Percentiles rank a stretch among this genome's conserved stretches.
Conservation (phyloP, 2,329 filamentous ascomycete species). For the Coniochaeta pulveracea region DNA sequence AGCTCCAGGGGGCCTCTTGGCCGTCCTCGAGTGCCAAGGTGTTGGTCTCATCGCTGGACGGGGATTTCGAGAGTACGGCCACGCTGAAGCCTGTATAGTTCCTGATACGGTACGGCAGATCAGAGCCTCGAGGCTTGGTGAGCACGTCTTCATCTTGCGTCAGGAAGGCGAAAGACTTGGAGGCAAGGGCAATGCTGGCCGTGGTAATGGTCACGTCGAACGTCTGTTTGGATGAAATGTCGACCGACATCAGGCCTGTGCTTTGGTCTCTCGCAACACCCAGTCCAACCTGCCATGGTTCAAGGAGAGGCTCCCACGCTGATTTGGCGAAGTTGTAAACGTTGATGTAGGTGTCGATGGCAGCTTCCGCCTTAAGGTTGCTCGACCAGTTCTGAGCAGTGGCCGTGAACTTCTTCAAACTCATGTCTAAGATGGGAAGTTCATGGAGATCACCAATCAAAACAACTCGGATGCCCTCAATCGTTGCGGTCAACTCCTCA, state of each 20-base stretch:
- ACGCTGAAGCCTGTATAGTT: conserved; percentile 95
- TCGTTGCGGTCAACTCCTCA: conserved; percentile 75
- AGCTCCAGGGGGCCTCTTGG: conserved; percentile 87
- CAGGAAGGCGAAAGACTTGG: conserved; percentile 86
- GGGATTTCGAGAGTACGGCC: conserved; percentile 67
- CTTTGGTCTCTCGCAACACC: conserved; percentile 70
- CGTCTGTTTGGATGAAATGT: conserved; percentile 77
- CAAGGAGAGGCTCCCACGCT: conserved; percentile 90
- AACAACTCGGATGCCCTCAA: conserved; percentile 84
- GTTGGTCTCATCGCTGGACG: conserved; percentile 55
- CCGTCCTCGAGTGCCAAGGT: conserved; percentile 75
- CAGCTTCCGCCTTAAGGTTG: conserved; percentile 74
- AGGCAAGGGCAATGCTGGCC: conserved; percentile 83
- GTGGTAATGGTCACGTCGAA: conserved; percentile 91
- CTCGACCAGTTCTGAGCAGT: conserved; percentile 86
- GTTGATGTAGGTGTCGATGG: conserved; percentile 89
- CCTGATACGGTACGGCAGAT: conserved; percentile 85
- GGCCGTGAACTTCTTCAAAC: conserved; percentile 79
- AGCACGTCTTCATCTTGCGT: conserved; percentile 82
- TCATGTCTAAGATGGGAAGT: conserved; percentile 86
- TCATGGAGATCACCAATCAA: conserved; percentile 95
- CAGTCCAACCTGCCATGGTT: conserved; percentile 93
- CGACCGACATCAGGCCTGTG: conserved; percentile 68
- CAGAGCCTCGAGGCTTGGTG: conserved; percentile 81
- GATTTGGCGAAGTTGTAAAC: conserved; percentile 99